These are phyloP conservation scores for Komagataella kurtzmanii DNA, from an alignment of 805 yeast species.

Conservation along the genomic window DNA sequence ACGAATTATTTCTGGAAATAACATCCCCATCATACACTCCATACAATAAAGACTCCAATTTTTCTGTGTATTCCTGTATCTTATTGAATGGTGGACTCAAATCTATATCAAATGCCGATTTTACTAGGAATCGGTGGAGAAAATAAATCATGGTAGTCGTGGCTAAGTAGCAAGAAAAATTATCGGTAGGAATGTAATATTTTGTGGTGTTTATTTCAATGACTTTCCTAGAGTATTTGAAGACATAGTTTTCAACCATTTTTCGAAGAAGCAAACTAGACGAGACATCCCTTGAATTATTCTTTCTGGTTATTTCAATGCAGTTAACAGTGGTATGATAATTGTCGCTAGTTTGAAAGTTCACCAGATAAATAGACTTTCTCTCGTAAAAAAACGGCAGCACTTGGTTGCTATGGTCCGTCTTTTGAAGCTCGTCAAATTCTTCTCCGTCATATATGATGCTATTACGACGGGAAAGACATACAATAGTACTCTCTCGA, in stretches of 20 bases:
- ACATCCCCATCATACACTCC: not conserved
- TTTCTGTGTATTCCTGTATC: not conserved
- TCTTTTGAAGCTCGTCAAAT: slow-evolving; percentile 10
- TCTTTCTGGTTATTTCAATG: slow-evolving; percentile 13
- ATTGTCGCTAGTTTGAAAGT: slow-evolving; percentile 10
- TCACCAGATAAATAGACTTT: slow-evolving; percentile 15
- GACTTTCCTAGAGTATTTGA: slow-evolving; percentile 13
- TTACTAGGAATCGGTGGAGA: slow-evolving; percentile 14
- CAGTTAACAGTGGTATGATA: slow-evolving; percentile 9
- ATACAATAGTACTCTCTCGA: slow-evolving; percentile 14
- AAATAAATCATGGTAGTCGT: slow-evolving; percentile 14
- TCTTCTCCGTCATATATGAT: slow-evolving; percentile 18
- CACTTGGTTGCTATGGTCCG: slow-evolving; percentile 12
- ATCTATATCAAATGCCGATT: slow-evolving; percentile 10
- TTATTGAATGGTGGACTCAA: slow-evolving; percentile 6
- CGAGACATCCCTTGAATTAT: slow-evolving; percentile 12
- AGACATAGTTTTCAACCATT: slow-evolving; percentile 18
- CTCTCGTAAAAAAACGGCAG: slow-evolving; percentile 17
- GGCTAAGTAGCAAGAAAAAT: slow-evolving; percentile 1
- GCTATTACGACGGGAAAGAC: slow-evolving; percentile 12
- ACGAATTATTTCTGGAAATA: not conserved
- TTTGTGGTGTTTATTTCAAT: slow-evolving; percentile 11
- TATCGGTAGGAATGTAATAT: slow-evolving; percentile 6
- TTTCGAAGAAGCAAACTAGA: slow-evolving; percentile 14
- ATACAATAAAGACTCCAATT: not conserved